Conservation (phyloP, 306 rosid genomes). For the Casuarina cunninghamiana region DNA sequence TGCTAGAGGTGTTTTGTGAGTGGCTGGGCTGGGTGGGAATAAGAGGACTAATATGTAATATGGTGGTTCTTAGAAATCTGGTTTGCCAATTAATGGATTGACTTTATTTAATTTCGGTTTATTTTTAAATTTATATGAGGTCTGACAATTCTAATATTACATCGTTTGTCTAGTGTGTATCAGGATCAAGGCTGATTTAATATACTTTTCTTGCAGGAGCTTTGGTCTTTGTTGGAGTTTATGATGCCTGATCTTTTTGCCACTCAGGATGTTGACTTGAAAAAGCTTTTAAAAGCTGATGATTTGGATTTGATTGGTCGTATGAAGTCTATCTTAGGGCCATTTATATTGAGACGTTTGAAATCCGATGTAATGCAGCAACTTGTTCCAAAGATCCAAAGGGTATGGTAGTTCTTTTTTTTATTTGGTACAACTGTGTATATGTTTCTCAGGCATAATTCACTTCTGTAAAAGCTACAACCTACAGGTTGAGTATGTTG, state of each 20-base stretch:
- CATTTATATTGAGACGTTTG: constrained; percentile 87
- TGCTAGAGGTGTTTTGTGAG: background rate
- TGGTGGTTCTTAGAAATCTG: background rate
- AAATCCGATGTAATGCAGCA: constrained; percentile 99
- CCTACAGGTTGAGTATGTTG: constrained; percentile 80
- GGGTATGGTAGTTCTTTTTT: constrained; percentile 41
- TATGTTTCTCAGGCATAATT: constrained; percentile 13
- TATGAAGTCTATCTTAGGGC: constrained; percentile 96
- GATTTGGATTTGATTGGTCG: constrained; percentile 74
- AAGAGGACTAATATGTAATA: background rate
- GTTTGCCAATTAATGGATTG: background rate
- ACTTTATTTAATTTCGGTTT: background rate
- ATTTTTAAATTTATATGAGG: too few species aligned
- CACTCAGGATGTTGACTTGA: constrained; percentile 86
- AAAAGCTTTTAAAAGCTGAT: constrained; percentile 75
- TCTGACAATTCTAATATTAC: too few species aligned
- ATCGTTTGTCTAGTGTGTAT: too few species aligned
- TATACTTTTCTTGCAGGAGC: constrained; percentile 64
- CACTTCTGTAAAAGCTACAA: constrained; percentile 19
- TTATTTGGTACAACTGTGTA: background rate
- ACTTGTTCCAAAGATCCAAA: constrained; percentile 88
- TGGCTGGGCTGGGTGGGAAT: background rate
- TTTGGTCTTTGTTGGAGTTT: constrained; percentile 96
- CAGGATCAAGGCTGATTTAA: constrained; percentile 7
- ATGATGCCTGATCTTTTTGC: constrained; percentile 95